Evolutionary conservation across 1,284 basidiomycete species (phyloP).

Genomic region (Agroathelia rolfsii): DNA sequence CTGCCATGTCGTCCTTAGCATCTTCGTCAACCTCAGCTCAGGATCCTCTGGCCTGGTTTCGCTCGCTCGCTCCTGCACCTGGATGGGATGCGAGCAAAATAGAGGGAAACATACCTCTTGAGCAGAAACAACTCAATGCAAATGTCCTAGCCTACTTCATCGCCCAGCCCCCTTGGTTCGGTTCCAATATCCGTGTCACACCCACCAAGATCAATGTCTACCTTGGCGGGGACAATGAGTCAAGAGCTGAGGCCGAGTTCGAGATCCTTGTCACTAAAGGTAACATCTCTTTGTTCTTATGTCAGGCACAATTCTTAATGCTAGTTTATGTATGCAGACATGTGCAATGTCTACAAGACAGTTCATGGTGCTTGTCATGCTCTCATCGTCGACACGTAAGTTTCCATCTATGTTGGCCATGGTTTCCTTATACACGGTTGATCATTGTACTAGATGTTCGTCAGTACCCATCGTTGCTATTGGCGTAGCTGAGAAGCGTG

Average conservation of each 20-base stretch:
- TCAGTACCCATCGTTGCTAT: slow-evolving; percentile 33
- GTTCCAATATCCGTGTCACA: slow-evolving; percentile 25
- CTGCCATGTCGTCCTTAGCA: no score
- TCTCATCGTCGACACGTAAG: slow-evolving; percentile 34
- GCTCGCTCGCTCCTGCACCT: no score
- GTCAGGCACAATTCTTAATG: neutral
- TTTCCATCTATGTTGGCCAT: neutral
- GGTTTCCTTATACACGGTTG: slow-evolving; percentile 10
- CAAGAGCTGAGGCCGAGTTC: slow-evolving; percentile 25
- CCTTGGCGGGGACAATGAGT: slow-evolving; percentile 17
- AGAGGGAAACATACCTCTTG: slow-evolving; percentile 27
- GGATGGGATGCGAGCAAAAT: no score
- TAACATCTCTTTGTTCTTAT: slow-evolving; percentile 11
- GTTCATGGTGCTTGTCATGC: slow-evolving; percentile 35
- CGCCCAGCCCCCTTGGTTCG: slow-evolving; percentile 20
- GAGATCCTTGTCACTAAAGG: slow-evolving; percentile 30
- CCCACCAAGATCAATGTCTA: slow-evolving; percentile 27
- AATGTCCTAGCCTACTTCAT: no score
- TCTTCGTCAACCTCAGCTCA: no score
- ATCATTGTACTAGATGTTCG: slow-evolving; percentile 28
- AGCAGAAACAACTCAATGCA: slow-evolving; percentile 24
- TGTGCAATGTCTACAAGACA: slow-evolving; percentile 31
- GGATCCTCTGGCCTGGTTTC: no score
- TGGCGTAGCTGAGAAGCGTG: slow-evolving; percentile 25
- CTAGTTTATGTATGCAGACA: slow-evolving; percentile 20